Evolutionary conservation across 78 protist species (phyloP), one percentile per base, ranked within the genome.

Genomic region (Paulinella micropora): DNA sequence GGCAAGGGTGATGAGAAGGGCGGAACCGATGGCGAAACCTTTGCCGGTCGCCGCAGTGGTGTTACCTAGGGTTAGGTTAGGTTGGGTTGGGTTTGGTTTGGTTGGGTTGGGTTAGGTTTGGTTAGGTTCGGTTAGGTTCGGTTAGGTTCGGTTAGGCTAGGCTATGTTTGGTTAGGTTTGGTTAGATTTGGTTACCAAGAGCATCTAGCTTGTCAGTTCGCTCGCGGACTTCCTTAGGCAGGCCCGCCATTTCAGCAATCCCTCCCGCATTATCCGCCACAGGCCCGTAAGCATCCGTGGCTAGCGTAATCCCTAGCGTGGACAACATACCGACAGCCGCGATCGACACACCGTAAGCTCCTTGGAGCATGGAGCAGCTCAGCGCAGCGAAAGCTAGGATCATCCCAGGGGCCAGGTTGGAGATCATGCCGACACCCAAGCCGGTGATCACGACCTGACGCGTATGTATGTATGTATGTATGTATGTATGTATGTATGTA

Each of bases 191-290:
- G 77, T 29, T 67, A 67, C 77, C 88, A 3, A 86, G 86, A 0
- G 95, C 95, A 36, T 94, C 95, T 32, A 94, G 92, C 15, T 90
- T 51, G 86, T 94, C 95, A 32, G 95, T 94, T 29, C 4, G 67
- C 79, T 88, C 94, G 39, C 95, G 93, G 15, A 90, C 89, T 37
- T 87, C 0, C 35, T 3, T 37, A 9, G 40, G 38, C 39, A 81
- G 69, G 23, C 28, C 40, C 29, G 86, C 1, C 94, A 93, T 89
- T 86, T 93, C 95, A 32, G 93, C 93, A 34, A 93, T 77, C 15
- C 95, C 95, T 3, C 95, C 95, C 31, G 95, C 95, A 41, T 93
- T 93, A 87, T 93, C 95, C 35, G 93, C 40, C n/a, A 93, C 90
- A 1, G 93, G 93, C 28, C 95, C 95, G 91, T 90, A 93, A 36